Percentiles rank a stretch among this genome's conserved stretches.
Conservation (phyloP, 331 rosid species). For the Malus hybrid region DNA sequence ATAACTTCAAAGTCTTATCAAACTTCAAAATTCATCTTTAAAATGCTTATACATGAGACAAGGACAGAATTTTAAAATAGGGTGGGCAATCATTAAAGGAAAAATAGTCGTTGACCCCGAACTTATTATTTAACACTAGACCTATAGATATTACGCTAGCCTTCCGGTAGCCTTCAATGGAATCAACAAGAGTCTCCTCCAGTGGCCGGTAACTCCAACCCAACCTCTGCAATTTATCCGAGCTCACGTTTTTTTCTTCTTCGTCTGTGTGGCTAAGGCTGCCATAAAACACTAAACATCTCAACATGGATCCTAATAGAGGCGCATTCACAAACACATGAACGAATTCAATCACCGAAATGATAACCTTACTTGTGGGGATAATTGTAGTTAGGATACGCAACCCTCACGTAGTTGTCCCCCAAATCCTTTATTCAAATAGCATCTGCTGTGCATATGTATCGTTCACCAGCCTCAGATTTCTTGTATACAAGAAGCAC, state of each 20-base stretch:
- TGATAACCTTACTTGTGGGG: neutral
- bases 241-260: constrained; percentile 10
- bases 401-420: constrained; percentile 19
- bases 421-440: constrained; percentile 24
- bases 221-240: constrained; percentile 43
- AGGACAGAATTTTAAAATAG: too few relatives aligned
- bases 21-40: too few relatives aligned
- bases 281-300: neutral
- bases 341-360: too few relatives aligned
- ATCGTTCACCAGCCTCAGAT: constrained; percentile 51
- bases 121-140: too few relatives aligned
- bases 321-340: too few relatives aligned
- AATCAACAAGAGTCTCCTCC: constrained; percentile 53
- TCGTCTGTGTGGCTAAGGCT: constrained; percentile 1
- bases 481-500: constrained; percentile 35
- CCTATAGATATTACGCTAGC: constrained; percentile 11
- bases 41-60: too few relatives aligned
- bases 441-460: constrained; percentile 31
- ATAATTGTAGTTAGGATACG: constrained; percentile 4
- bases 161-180: constrained; percentile 38
- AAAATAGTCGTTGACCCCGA: too few relatives aligned
- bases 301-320: too few relatives aligned
- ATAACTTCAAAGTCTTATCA: too few relatives aligned
- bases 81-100: too few relatives aligned
- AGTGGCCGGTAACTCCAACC: constrained; percentile 56